Percentiles rank a stretch among this genome's conserved stretches.
Evolutionary conservation across 164 flowering plant species (phyloP).

Genomic region (Taxillus chinensis): DNA sequence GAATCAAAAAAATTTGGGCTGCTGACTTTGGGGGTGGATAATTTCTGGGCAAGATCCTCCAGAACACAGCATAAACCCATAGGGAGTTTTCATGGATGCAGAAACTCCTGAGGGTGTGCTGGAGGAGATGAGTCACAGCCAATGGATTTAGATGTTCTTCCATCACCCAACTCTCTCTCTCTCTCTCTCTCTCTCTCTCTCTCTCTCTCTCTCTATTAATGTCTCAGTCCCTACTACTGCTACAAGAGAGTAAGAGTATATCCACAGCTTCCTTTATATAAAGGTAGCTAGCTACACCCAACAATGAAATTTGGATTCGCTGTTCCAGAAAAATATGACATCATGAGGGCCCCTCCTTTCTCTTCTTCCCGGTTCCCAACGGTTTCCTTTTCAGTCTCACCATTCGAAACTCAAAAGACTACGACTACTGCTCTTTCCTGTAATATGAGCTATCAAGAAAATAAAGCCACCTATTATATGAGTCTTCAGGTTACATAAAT

Average conservation of each 20-base stretch:
- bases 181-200: constrained; percentile 11
- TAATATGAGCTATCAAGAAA: neutral
- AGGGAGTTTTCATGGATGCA: constrained; percentile 77
- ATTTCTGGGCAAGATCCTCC: constrained; percentile 97
- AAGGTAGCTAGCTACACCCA: constrained; percentile 7
- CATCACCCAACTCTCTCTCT: constrained; percentile 23
- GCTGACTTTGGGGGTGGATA: constrained; percentile 95
- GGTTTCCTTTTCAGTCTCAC: constrained; percentile 14
- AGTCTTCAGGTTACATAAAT: no score
- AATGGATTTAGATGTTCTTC: constrained; percentile 74
- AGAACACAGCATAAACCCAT: constrained; percentile 97
- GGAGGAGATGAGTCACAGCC: constrained; percentile 89
- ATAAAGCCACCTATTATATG: neutral
- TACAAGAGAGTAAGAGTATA: constrained; percentile 21
- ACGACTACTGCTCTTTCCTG: neutral
- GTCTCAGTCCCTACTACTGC: neutral
- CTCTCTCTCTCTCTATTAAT: neutral
- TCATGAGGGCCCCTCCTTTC: constrained; percentile 22
- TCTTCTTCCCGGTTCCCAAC: constrained; percentile 25
- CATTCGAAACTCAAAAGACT: neutral
- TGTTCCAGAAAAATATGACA: constrained; percentile 16
- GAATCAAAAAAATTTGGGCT: neutral
- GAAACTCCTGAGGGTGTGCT: constrained; percentile 83
- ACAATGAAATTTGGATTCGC: constrained; percentile 4
- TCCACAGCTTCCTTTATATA: constrained; percentile 33